These are phyloP conservation scores for Daldinia eschscholtzii DNA, from an alignment of 2,329 filamentous ascomycete genomes.

Conservation along the genomic window DNA sequence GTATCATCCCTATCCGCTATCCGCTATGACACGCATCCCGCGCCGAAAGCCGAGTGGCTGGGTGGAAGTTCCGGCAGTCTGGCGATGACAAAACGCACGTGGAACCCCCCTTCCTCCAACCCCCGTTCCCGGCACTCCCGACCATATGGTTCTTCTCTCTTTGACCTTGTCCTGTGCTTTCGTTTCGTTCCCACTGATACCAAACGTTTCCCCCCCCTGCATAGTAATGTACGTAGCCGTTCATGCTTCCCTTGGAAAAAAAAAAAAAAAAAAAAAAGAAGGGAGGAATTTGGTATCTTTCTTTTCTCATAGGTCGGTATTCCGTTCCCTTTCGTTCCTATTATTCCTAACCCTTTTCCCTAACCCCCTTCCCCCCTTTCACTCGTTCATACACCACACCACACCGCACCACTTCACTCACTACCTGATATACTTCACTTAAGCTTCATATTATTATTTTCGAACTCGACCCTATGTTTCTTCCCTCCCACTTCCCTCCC, in stretches of 20 bases:
- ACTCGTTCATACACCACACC: neutral
- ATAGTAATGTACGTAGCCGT: neutral
- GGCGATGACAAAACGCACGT: slow-evolving; percentile 4
- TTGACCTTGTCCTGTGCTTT: neutral
- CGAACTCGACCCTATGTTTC: neutral
- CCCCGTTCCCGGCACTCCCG: slow-evolving; percentile 2
- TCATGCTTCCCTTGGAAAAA: no score
- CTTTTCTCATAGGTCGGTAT: neutral
- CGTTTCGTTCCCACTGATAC: neutral
- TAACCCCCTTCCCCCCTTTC: neutral
- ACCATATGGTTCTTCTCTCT: neutral
- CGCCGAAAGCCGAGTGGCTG: slow-evolving; percentile 11
- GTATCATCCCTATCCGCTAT: neutral
- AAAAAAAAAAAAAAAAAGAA: neutral
- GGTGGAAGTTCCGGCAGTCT: slow-evolving; percentile 6
- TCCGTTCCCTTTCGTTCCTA: no score
- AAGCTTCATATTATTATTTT: slow-evolving; percentile 2
- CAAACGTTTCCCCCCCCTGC: neutral
- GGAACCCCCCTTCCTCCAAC: neutral
- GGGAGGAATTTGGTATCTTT: neutral
- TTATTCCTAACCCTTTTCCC: neutral
- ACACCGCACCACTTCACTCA: neutral
- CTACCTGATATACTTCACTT: neutral
- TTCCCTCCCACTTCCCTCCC: neutral
- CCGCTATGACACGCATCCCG: slow-evolving; percentile 13